Base-by-base conservation (phyloP, 345 rosid species). In the Lepidium sativum region DNA sequence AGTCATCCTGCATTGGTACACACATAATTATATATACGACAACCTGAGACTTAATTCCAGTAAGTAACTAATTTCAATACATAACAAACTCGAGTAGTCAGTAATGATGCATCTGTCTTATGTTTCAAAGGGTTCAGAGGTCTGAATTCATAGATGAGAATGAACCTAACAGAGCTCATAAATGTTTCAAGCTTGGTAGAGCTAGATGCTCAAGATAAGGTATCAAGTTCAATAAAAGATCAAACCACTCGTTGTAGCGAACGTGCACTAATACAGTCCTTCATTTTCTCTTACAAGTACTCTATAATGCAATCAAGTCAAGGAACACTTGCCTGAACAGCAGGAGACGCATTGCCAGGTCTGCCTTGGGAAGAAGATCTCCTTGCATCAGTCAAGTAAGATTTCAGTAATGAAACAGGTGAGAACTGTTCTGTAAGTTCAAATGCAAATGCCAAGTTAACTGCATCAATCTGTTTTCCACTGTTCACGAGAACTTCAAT, bases 391-490 rank as follows among this genome's bases (percentile, higher is more conserved):
- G 84, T 83, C 78, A 95, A 76, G 86, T 88, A 95, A 39, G 91
- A 80, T 71, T 86, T 95, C 51, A 95, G 79, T 53, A 91, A 66
- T 50, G 84, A 80, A 41, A 91, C 96, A 41, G 96, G 96, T 29
- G 84, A 70, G 78, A 95, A 95, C 79, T 78, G 88, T 60, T 80
- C 84, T 6, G 89, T 88, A 40, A 95, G 83, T 80, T 82, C 85
- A 81, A 95, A 95, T 39, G 96, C 95, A 79, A 91, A 95, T 54
- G 99, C 97, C 83, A 91, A 63, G 82, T 91, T 95, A 63, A 95
- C 91, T 6, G 99, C 97, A 83, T 91, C 99, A 49, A 95, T 88
- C 65, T 88, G 99, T 67, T 96, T 91, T 69, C 95, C 98, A 80
- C 86, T 83, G 71, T 78, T 85, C 29, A 85, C 70, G 52, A 95